Evolutionary conservation across 2,329 filamentous ascomycete genomes (phyloP).

Genomic region (Magnaporthiopsis incrustans): DNA sequence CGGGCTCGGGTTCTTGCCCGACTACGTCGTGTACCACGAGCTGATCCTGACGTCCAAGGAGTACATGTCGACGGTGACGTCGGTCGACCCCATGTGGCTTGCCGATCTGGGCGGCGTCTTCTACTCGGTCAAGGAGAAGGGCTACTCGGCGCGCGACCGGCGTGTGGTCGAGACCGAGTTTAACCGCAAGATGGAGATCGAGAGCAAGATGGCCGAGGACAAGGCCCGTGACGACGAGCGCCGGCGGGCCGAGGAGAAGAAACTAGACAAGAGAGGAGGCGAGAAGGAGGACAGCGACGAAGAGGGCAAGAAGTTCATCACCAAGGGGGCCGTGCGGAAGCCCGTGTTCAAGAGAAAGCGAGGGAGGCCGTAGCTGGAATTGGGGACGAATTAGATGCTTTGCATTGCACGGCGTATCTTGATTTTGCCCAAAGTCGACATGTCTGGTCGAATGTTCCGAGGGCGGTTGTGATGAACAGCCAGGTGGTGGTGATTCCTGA

Average conservation of each 20-base stretch:
- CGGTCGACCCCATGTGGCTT: slow-evolving; percentile 94
- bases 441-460: background rate
- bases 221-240: slow-evolving; percentile 59
- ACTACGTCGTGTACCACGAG: slow-evolving; percentile 97
- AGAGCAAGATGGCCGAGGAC: slow-evolving; percentile 84
- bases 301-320: slow-evolving; percentile 48
- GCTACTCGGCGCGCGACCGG: slow-evolving; percentile 81
- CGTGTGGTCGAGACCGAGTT: slow-evolving; percentile 86
- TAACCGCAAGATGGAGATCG: slow-evolving; percentile 87
- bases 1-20: slow-evolving; percentile 84
- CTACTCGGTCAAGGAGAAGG: slow-evolving; percentile 96
- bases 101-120: slow-evolving; percentile 95
- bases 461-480: too few relatives aligned
- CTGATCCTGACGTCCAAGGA: slow-evolving; percentile 94
- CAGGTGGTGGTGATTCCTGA: too few relatives aligned
- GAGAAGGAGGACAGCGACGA: slow-evolving; percentile 30
- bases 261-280: slow-evolving; percentile 35
- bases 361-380: background rate
- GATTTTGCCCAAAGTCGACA: too few relatives aligned
- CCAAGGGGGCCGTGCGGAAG: slow-evolving; percentile 55
- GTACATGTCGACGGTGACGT: slow-evolving; percentile 95
- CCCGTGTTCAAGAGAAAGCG: slow-evolving; percentile 42
- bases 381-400: background rate
- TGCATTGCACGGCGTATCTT: too few relatives aligned
- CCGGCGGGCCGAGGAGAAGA: slow-evolving; percentile 28